These are phyloP conservation scores for Calonectria henricotiae DNA, from an alignment of 2,329 filamentous ascomycete species.

Conservation along the genomic window DNA sequence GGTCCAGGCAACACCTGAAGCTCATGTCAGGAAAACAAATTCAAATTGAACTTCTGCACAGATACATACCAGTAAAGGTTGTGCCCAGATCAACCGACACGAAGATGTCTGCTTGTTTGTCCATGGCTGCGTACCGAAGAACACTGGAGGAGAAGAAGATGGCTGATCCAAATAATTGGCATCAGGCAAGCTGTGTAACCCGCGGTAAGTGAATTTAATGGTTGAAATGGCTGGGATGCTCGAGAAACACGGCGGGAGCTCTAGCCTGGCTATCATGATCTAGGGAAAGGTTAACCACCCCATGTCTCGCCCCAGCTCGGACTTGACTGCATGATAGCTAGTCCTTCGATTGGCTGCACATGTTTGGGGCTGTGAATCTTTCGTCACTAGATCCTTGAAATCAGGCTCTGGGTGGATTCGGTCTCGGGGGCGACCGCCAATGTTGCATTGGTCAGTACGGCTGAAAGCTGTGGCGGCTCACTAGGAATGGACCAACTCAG, in stretches of 20 bases:
- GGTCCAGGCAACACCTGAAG: constrained; percentile 59
- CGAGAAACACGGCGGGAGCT: background rate
- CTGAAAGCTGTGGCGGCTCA: constrained; percentile 15
- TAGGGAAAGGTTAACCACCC: background rate
- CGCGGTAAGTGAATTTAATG: background rate
- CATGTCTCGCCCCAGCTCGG: background rate
- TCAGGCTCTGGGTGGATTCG: constrained; percentile 7
- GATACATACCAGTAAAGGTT: constrained; percentile 62
- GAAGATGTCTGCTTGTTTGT: constrained; percentile 57
- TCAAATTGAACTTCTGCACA: no score
- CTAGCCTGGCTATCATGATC: background rate
- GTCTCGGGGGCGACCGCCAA: background rate
- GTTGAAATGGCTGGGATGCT: background rate
- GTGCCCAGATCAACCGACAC: constrained; percentile 65
- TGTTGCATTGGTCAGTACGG: constrained; percentile 15
- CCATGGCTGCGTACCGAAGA: constrained; percentile 34
- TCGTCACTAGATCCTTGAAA: background rate
- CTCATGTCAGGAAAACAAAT: background rate
- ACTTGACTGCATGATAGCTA: background rate
- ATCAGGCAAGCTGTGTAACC: background rate
- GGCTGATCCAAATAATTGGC: background rate
- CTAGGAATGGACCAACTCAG: background rate
- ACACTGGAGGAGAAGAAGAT: background rate
- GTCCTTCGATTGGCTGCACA: background rate
- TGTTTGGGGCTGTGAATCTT: background rate